A percentile compares a stretch with the other conserved stretches of the same genome.
These are phyloP conservation scores for Rhynchospora pubera DNA, from an alignment of 176 grass and related monocot species.

Conservation along the genomic window DNA sequence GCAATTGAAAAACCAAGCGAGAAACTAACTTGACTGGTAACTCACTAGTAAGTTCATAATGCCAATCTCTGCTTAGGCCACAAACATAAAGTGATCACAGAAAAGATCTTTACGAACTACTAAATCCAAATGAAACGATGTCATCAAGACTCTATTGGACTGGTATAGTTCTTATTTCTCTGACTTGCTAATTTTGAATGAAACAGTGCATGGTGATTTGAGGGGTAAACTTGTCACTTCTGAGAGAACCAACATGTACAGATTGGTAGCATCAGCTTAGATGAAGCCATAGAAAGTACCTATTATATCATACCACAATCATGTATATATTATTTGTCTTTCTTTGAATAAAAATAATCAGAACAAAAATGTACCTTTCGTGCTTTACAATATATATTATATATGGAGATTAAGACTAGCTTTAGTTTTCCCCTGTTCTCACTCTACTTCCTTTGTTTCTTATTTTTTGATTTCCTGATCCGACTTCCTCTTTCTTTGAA, in stretches of 20 bases:
- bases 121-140: background rate
- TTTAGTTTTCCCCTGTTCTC: background rate
- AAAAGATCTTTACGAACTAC: background rate
- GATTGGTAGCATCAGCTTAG: background rate
- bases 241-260: background rate
- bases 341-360: background rate
- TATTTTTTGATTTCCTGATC: background rate
- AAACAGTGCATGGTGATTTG: background rate
- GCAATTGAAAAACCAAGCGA: background rate
- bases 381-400: background rate
- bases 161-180: background rate
- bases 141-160: background rate
- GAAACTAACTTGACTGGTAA: background rate
- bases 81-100: background rate
- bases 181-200: constrained; percentile 1
- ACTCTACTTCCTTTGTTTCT: background rate
- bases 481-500: background rate
- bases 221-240: background rate
- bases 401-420: background rate
- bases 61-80: background rate
- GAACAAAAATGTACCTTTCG: background rate
- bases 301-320: background rate
- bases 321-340: background rate
- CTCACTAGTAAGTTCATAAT: background rate
- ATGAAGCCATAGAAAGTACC: background rate